These are phyloP conservation scores for Rhizodiscina lignyota DNA, from an alignment of 495 filamentous ascomycete species.

Conservation along the genomic window DNA sequence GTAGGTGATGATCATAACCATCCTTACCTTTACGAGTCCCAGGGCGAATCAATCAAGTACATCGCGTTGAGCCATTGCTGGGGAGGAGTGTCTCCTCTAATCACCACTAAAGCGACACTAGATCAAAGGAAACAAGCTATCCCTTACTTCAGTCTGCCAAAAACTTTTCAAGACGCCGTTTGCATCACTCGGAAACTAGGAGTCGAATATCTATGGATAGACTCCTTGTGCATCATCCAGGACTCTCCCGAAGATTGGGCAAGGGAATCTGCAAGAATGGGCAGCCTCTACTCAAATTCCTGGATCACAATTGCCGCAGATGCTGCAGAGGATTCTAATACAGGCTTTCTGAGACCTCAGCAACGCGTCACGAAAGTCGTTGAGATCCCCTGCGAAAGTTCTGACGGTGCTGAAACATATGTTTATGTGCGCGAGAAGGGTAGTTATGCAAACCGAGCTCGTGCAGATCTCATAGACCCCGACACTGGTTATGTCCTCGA, in stretches of 20 bases:
- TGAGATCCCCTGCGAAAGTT: too few species aligned
- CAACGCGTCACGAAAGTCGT: too few species aligned
- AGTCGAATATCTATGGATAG: constrained; percentile 22
- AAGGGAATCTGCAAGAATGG: constrained; percentile 15
- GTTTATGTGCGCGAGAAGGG: too few species aligned
- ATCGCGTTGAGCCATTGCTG: not conserved
- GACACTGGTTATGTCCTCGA: too few species aligned
- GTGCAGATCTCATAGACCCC: too few species aligned
- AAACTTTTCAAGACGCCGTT: constrained; percentile 4
- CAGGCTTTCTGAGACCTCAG: too few species aligned
- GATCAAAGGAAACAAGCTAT: not conserved
- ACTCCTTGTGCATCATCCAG: constrained; percentile 22
- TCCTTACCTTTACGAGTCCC: not conserved
- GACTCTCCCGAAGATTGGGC: constrained; percentile 18
- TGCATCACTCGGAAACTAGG: not conserved
- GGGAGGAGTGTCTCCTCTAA: not conserved
- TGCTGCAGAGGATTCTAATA: constrained; percentile 5
- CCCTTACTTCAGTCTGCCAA: constrained; percentile 1
- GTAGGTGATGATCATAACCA: not conserved
- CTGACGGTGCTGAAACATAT: too few species aligned
- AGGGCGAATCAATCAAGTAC: not conserved
- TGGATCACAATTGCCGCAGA: constrained; percentile 12
- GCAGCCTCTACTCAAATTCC: constrained; percentile 14
- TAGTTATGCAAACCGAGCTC: too few species aligned
- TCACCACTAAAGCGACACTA: not conserved